Base-by-base conservation (phyloP, 1,139 yeast species). In the Taiozyma onychis region DNA sequence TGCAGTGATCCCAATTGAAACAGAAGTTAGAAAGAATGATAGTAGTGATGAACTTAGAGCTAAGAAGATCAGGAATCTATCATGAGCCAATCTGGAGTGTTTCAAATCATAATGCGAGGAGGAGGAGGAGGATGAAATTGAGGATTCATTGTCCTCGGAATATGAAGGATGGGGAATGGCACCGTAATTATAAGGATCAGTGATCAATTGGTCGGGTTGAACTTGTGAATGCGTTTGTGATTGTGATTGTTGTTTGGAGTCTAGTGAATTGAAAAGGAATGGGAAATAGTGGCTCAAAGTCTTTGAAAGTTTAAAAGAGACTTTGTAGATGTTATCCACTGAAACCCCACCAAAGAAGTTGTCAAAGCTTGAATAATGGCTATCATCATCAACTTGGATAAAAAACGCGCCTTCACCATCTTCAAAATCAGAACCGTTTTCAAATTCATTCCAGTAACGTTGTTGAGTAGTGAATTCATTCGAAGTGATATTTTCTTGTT, bases 361-460 rank as follows among this genome's bases (percentile, higher is more conserved):
- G 32, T 59, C 65, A 37, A 37, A 37, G 14, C 14, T 37, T 4
- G 65, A 59, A 37, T 11, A 10, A 43, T 60, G 63, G 41, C 65
- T 63, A 22, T 46, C 61, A 44, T 63, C 69, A 44, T 63, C 66
- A 42, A 68, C 64, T 16, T 56, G 57, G 13, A 65, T 63, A 60
- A 69, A 68, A 21, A 66, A 67, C 0, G 61, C 66, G 21, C 57
- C 61, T 10, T 57, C 63, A 8, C 66, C 69, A 5, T 66, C 69
- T 22, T 64, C 71, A 32, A 70, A 75, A 28, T 76, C 81, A 39
- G 80, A 82, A 1, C 82, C 85, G 57, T 83, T 77, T 60, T 83
- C 89, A 62, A 83, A 83, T 64, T 83, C 89, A 61, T 83, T 83
- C 89, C 89, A 83, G 61, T 83, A 83, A 46, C 85, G 68, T 18